A percentile compares a stretch with the other conserved stretches of the same genome.
Evolutionary conservation across 495 filamentous ascomycete species (phyloP).

Genomic region (Hypoxylon intermedium): DNA sequence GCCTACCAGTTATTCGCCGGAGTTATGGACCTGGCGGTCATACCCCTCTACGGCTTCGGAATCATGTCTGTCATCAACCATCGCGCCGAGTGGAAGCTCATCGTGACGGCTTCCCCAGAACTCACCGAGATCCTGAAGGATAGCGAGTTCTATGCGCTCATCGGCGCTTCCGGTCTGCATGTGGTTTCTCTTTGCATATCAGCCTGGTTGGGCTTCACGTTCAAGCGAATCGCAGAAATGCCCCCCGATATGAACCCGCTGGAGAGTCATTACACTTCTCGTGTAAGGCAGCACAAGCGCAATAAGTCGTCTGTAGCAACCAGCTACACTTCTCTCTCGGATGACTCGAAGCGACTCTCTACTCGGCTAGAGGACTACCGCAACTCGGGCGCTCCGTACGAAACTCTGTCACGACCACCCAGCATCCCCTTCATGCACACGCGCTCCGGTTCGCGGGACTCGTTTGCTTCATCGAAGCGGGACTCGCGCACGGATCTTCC

Average conservation of each 20-base stretch:
- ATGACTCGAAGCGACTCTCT: conserved; percentile 56
- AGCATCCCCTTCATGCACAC: conserved; percentile 80
- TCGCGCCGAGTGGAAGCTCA: conserved; percentile 65
- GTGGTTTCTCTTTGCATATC: conserved; percentile 71
- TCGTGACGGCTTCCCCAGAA: conserved; percentile 57
- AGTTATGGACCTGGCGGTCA: conserved; percentile 70
- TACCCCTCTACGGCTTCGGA: conserved; percentile 80
- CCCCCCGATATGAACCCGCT: conserved; percentile 94
- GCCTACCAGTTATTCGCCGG: conserved; percentile 85
- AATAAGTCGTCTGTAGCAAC: conserved; percentile 74
- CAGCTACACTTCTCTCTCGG: conserved; percentile 58
- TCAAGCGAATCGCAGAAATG: conserved; percentile 78
- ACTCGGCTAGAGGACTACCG: conserved; percentile 57
- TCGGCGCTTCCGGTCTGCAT: conserved; percentile 70
- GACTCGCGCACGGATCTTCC: conserved; percentile 61
- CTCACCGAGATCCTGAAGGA: conserved; percentile 63
- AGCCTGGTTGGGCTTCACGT: conserved; percentile 73
- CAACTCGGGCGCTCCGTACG: conserved; percentile 55
- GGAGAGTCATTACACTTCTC: conserved; percentile 82
- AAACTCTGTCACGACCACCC: conserved; percentile 65
- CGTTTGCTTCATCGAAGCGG: conserved; percentile 53
- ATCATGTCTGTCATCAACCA: conserved; percentile 63
- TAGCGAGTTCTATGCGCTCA: conserved; percentile 67
- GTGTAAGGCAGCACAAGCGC: conserved; percentile 64
- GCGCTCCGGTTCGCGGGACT: conserved; percentile 63